A percentile compares a stretch with the other conserved stretches of the same genome.
Conservation (phyloP, 768 basidiomycete species). For the Naematelia aurantialba region DNA sequence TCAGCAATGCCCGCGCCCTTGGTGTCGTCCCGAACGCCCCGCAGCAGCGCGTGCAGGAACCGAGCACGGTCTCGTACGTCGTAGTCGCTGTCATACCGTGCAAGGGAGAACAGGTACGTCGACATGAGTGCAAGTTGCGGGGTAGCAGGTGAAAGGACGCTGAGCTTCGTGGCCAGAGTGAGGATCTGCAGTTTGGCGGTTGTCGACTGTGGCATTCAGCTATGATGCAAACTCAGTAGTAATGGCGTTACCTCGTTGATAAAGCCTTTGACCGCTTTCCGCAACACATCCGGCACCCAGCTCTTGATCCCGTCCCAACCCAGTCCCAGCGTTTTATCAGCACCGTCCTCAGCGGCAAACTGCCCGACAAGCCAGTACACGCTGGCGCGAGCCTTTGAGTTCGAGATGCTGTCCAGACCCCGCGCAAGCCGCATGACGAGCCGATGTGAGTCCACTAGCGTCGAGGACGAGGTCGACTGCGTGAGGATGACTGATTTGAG, state of each 20-base stretch:
- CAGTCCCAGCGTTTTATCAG: constrained; percentile 14
- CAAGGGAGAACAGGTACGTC: constrained; percentile 72
- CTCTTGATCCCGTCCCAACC: constrained; percentile 59
- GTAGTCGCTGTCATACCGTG: constrained; percentile 80
- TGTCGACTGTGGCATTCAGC: constrained; percentile 54
- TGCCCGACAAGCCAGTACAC: constrained; percentile 92
- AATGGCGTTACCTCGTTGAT: constrained; percentile 63
- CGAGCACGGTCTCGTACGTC: constrained; percentile 88
- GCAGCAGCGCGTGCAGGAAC: constrained; percentile 68
- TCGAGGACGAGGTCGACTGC: constrained; percentile 52
- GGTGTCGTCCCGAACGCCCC: constrained; percentile 53
- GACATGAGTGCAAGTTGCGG: constrained; percentile 47
- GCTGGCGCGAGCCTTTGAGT: constrained; percentile 76
- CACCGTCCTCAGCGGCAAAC: constrained; percentile 58
- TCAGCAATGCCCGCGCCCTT: constrained; percentile 8
- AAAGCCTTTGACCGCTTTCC: constrained; percentile 74
- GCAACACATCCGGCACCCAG: constrained; percentile 85
- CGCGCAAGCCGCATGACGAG: constrained; percentile 77
- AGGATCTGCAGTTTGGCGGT: constrained; percentile 77
- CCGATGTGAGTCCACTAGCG: constrained; percentile 53
- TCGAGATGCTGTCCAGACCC: constrained; percentile 72
- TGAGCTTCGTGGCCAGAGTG: constrained; percentile 79
- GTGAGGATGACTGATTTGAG: constrained; percentile 78
- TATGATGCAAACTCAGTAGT: background rate
- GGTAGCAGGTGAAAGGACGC: constrained; percentile 59